phyloP scores from a whole-genome alignment of 2,329 filamentous ascomycete species.

The Colletotrichum sp. region DNA sequence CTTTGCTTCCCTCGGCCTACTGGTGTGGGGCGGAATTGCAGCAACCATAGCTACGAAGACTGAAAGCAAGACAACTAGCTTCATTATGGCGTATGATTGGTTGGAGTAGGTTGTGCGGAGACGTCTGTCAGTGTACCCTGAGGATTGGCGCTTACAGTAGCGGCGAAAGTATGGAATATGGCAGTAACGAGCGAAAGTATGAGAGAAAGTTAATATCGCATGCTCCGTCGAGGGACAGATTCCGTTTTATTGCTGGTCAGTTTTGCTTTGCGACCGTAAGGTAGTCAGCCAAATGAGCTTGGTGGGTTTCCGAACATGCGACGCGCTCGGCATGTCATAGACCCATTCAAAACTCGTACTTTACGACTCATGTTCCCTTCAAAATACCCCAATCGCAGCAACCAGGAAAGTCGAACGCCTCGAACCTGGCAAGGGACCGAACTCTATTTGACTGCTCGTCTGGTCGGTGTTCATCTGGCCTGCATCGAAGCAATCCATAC shows the following conservation, averaged over 20 bases:
- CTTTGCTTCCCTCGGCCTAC: neutral
- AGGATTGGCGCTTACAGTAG: neutral
- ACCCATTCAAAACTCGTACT: neutral
- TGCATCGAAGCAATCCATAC: neutral
- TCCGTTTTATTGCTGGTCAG: neutral
- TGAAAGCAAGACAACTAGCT: neutral
- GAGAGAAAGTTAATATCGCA: neutral
- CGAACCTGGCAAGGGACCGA: neutral
- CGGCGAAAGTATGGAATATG: neutral
- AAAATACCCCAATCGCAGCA: neutral
- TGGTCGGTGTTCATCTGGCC: neutral
- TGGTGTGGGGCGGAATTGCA: neutral
- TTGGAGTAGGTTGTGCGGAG: neutral
- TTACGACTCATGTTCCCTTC: neutral
- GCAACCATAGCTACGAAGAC: neutral
- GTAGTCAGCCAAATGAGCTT: neutral
- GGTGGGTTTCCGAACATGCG: neutral
- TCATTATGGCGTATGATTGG: neutral
- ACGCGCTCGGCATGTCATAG: neutral
- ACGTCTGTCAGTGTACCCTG: neutral
- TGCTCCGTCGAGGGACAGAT: neutral
- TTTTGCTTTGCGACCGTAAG: neutral
- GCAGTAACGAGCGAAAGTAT: neutral
- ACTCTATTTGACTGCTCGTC: neutral
- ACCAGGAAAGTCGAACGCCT: rapidly evolving